Evolutionary conservation across 2,329 filamentous ascomycete species (phyloP), one percentile per base, ranked within the genome.

Genomic region (Cordyceps fumosorosea): DNA sequence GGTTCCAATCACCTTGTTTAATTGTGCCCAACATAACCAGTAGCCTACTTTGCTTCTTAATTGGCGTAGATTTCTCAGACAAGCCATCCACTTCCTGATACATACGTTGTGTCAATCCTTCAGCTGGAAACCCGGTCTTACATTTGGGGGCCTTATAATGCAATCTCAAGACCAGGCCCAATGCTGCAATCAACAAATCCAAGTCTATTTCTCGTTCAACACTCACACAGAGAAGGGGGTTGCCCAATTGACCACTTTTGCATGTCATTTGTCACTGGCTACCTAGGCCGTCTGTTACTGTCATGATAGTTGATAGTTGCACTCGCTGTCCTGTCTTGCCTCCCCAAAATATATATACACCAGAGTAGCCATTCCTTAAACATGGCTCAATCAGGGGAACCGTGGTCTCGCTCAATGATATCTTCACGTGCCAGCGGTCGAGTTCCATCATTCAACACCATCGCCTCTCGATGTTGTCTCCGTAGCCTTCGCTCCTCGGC

Each of bases 371-470:
- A 37, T 37, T 48, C 34, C n/a, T 4, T 7, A 3, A 14, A 18
- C 32, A 12, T 42, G 14, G 3, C 44, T 50, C 52, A 73, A 24
- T 67, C 73, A 62, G 76, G 70, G 47, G 77, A 78, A 53, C 77
- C 76, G 52, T 80, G 76, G 44, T 80, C 81, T 64, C 84, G 77
- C 72, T 95, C 88, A 59, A 93, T 90, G 42, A 96, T 96, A 71
- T 96, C 90, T 51, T 85, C 85, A 65, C 86, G 84, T 4, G 84
- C 86, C 51, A 96, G 73, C 1, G 90, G 89, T 37, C 88, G 82
- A 24, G 85, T 90, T n/a, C 90, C 90, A 69, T 96, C 91, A 69
- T 92, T 93, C 62, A 96, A 78, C 22, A 97, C 92, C 84, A 97
- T 93, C 5, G 91, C 92, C 76, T 96, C 91, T 66, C 92, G 83